Percentiles rank a stretch among this genome's conserved stretches.
These are phyloP conservation scores for Ogataea thermomethanolica DNA, from an alignment of 805 yeast species.

Conservation along the genomic window DNA sequence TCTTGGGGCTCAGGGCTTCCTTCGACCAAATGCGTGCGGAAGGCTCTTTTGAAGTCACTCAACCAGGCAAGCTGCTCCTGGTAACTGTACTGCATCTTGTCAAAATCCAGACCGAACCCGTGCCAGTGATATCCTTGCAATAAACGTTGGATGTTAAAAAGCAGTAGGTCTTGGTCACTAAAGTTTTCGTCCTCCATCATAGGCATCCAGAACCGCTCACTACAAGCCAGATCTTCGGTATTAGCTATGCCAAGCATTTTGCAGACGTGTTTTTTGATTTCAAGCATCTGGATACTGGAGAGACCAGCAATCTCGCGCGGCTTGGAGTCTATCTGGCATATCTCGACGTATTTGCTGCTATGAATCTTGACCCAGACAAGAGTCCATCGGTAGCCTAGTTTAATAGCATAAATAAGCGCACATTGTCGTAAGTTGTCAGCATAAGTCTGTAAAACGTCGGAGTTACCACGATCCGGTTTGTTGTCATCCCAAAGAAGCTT, in stretches of 20 bases:
- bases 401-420: slow-evolving; percentile 22
- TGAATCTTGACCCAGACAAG: slow-evolving; percentile 27
- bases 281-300: slow-evolving; percentile 12
- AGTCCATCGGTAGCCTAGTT: slow-evolving; percentile 23
- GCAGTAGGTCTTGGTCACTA: slow-evolving; percentile 15
- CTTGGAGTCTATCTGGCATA: slow-evolving; percentile 25
- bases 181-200: slow-evolving; percentile 23
- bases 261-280: slow-evolving; percentile 16
- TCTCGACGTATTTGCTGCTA: slow-evolving; percentile 15
- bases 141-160: slow-evolving; percentile 16
- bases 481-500: slow-evolving; percentile 7
- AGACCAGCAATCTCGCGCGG: slow-evolving; percentile 19
- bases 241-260: slow-evolving; percentile 15
- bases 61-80: slow-evolving; percentile 1
- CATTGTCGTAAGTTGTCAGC: slow-evolving; percentile 13
- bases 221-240: slow-evolving; percentile 14
- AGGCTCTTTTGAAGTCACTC: slow-evolving; percentile 4
- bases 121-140: slow-evolving; percentile 20
- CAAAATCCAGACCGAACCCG: slow-evolving; percentile 21
- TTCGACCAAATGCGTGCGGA: slow-evolving; percentile 4
- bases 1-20: slow-evolving; percentile 11
- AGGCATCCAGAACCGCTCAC: slow-evolving; percentile 22
- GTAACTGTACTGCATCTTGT: slow-evolving; percentile 6
- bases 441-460: not conserved
- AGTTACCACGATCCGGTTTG: not conserved